Evolutionary conservation across 148 eudicot species (phyloP).

Genomic region (Chenopodium quinoa): DNA sequence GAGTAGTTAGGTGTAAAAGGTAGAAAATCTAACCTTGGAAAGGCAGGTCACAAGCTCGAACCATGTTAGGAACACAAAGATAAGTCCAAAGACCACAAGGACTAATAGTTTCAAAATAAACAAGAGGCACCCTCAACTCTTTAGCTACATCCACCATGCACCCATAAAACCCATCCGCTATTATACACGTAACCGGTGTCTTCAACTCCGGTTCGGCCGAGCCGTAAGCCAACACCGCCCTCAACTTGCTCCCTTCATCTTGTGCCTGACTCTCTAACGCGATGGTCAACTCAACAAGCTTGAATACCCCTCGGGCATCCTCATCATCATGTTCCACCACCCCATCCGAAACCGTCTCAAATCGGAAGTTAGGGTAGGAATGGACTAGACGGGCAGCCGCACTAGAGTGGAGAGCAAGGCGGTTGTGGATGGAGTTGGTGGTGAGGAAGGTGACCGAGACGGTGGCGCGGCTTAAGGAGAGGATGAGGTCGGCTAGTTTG

Average conservation of each 20-base stretch:
- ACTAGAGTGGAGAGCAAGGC: conserved; percentile 22
- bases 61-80: conserved; percentile 36
- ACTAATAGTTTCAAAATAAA: conserved; percentile 37
- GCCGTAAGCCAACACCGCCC: conserved; percentile 20
- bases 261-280: conserved; percentile 19
- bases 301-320: conserved; percentile 9
- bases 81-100: conserved; percentile 41
- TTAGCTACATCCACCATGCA: conserved; percentile 33
- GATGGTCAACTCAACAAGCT: conserved; percentile 18
- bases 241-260: conserved; percentile 5
- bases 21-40: conserved; percentile 22
- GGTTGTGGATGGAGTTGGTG: conserved; percentile 29
- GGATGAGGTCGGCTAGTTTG: conserved; percentile 37
- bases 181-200: conserved; percentile 35
- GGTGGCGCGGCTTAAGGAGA: conserved; percentile 20
- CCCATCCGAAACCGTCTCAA: conserved; percentile 35
- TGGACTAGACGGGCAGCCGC: conserved; percentile 18
- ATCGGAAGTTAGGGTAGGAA: conserved; percentile 4
- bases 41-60: conserved; percentile 35
- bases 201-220: conserved; percentile 1
- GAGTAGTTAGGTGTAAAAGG: no score
- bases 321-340: conserved; percentile 23
- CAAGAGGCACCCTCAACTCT: conserved; percentile 33
- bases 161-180: conserved; percentile 35
- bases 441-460: conserved; percentile 35